Evolutionary conservation across 257 asterid genomes (phyloP), one percentile per base, ranked within the genome.

Genomic region (Avicennia marina): DNA sequence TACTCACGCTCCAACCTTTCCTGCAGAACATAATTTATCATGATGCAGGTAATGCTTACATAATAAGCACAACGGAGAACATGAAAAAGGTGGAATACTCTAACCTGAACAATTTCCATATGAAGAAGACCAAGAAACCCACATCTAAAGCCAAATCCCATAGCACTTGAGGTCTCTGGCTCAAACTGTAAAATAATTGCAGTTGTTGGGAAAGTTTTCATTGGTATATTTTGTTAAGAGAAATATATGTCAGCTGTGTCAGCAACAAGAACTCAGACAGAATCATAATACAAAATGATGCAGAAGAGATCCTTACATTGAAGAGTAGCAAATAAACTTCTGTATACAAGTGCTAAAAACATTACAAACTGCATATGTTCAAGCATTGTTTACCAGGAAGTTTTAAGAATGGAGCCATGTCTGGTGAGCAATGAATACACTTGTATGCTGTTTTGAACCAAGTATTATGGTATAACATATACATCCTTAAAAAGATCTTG

Each of bases 61-160:
- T 36, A 45, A 64, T 41, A 20, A 47, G 38, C 45, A 56, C 46
- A 18, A 50, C 39, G 47, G 44, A 49, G 63, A 77, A 10, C 11
- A 43, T 13, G 22, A 41, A 60, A 52, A 48, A n/a, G 4, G 32
- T 18, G 19, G 34, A 44, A 67, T 65, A 59, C 42, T 51, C 71
- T 24, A 27, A 91, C 98, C 97, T 89, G 98, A 75, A 89, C 98
- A 61, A 93, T 93, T 77, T 93, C 98, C 98, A 93, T 83, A 68
- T 93, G 98, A 57, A 93, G 98, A 72, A 89, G 95, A 64, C 98
- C 98, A 57, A 93, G 86, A 76, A 88, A 93, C 50, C 98, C 97
- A 72, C 98, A 93, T 78, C 98, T 80, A 67, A 93, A 93, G 65
- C 98, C 98, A 81, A 93, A 93, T 50, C 98, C 98, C 98, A 93